A percentile compares a stretch with the other conserved stretches of the same genome.
Evolutionary conservation across 2,329 filamentous ascomycete species (phyloP).

Genomic region (Pseudonectria buxi): DNA sequence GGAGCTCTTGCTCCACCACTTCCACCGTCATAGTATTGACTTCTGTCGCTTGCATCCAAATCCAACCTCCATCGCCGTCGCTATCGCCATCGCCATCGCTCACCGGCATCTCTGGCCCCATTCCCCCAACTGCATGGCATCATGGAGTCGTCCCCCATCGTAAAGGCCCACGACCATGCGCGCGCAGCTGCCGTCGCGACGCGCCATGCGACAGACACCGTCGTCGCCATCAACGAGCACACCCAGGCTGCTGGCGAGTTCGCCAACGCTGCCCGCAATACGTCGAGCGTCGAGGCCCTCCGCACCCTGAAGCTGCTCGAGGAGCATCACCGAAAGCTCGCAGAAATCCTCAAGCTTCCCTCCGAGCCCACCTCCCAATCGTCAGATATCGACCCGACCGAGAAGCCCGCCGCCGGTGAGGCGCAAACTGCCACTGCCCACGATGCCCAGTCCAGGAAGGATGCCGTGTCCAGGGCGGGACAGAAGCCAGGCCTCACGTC

Average conservation of each 20-base stretch:
- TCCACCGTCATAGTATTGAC: too few species aligned
- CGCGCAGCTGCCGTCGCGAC: slow-evolving; percentile 76
- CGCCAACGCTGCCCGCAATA: slow-evolving; percentile 69
- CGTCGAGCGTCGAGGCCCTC: slow-evolving; percentile 63
- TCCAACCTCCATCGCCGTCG: too few species aligned
- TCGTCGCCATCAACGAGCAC: slow-evolving; percentile 80
- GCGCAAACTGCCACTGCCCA: slow-evolving; percentile 8
- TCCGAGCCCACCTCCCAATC: slow-evolving; percentile 35
- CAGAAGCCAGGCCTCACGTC: slow-evolving; percentile 29
- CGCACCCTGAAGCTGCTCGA: slow-evolving; percentile 81
- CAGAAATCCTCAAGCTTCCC: slow-evolving; percentile 70
- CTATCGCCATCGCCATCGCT: too few species aligned
- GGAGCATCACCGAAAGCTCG: slow-evolving; percentile 77
- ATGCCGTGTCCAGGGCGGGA: slow-evolving; percentile 17
- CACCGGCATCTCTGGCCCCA: neutral
- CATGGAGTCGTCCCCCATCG: slow-evolving; percentile 34
- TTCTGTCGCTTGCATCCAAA: too few species aligned
- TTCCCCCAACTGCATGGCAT: slow-evolving; percentile 9
- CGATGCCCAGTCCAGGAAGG: slow-evolving; percentile 17
- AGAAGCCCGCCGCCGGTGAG: slow-evolving; percentile 24
- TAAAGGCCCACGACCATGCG: slow-evolving; percentile 80
- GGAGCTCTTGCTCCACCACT: too few species aligned
- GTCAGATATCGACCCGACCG: slow-evolving; percentile 19
- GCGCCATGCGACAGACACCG: slow-evolving; percentile 66
- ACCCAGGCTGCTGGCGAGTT: slow-evolving; percentile 84